A percentile compares a stretch with the other conserved stretches of the same genome.
These are phyloP conservation scores for Pyrus bretschneideri DNA, from an alignment of 306 rosid species.

Conservation along the genomic window DNA sequence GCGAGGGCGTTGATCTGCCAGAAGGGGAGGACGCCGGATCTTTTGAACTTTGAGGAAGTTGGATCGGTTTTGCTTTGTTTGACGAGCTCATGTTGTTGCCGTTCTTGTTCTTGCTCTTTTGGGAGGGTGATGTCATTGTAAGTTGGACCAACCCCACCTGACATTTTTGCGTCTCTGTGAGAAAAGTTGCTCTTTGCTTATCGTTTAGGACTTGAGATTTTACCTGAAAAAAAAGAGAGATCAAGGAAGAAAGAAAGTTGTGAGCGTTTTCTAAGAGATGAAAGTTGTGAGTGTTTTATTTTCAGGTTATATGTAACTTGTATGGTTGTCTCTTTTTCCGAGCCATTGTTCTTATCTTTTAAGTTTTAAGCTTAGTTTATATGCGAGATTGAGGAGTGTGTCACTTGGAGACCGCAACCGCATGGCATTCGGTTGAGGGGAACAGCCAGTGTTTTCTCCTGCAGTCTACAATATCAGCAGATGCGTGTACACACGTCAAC, in stretches of 20 bases:
- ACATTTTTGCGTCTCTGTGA: constrained; percentile 28
- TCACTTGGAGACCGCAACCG: too few species aligned
- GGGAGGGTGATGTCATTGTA: constrained; percentile 44
- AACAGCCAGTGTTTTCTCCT: too few species aligned
- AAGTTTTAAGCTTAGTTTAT: not conserved
- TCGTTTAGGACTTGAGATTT: not conserved
- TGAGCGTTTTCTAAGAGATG: not conserved
- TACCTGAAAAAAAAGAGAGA: too few species aligned
- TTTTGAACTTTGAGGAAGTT: constrained; percentile 11
- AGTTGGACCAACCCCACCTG: constrained; percentile 73
- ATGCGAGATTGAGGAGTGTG: too few species aligned
- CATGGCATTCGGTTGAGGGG: too few species aligned
- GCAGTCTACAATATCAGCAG: too few species aligned
- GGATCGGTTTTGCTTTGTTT: constrained; percentile 22
- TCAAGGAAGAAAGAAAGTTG: not conserved
- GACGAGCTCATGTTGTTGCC: constrained; percentile 22
- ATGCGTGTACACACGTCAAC: too few species aligned
- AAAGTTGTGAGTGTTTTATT: too few species aligned
- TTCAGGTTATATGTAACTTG: too few species aligned
- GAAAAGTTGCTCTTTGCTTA: not conserved
- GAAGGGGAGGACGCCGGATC: constrained; percentile 24
- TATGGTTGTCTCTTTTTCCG: not conserved
- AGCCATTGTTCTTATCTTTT: not conserved
- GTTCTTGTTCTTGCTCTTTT: constrained; percentile 9
- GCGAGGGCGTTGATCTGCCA: constrained; percentile 57